Conservation (phyloP, 2,329 filamentous ascomycete genomes). For the Trichoderma citrinoviride region DNA sequence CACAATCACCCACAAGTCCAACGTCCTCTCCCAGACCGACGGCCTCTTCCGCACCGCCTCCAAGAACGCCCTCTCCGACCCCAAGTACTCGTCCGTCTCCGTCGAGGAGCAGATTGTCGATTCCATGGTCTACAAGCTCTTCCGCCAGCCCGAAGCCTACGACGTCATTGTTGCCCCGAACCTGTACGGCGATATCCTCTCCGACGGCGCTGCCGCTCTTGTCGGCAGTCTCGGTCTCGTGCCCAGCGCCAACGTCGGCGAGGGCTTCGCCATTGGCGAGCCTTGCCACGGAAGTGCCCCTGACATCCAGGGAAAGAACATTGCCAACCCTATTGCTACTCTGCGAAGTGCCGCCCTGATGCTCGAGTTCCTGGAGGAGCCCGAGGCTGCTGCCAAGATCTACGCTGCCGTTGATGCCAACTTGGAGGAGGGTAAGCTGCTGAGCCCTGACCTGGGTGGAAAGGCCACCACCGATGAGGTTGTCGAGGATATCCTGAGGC, state of each 20-base stretch:
- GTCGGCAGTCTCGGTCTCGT: slow-evolving; percentile 91
- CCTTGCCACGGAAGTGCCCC: slow-evolving; percentile 95
- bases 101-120: slow-evolving; percentile 99
- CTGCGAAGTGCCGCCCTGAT: slow-evolving; percentile 87
- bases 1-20: slow-evolving; percentile 97
- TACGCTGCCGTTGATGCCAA: slow-evolving; percentile 91
- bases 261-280: slow-evolving; percentile 93
- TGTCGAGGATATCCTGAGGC: slow-evolving; percentile 78
- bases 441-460: slow-evolving; percentile 89
- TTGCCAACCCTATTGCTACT: slow-evolving; percentile 96
- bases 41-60: slow-evolving; percentile 86
- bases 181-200: slow-evolving; percentile 93
- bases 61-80: slow-evolving; percentile 78
- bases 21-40: slow-evolving; percentile 94
- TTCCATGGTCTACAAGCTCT: slow-evolving; percentile 99
- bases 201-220: slow-evolving; percentile 89
- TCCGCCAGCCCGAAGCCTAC: slow-evolving; percentile 91
- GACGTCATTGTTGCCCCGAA: slow-evolving; percentile 94
- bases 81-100: slow-evolving; percentile 93
- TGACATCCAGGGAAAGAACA: slow-evolving; percentile 87
- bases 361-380: slow-evolving; percentile 92
- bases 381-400: slow-evolving; percentile 81
- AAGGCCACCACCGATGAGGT: slow-evolving; percentile 83
- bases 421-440: slow-evolving; percentile 74
- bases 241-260: slow-evolving; percentile 91